phyloP scores from a whole-genome alignment of 108 stramenopile species.

The Licmophora abbreviata region DNA sequence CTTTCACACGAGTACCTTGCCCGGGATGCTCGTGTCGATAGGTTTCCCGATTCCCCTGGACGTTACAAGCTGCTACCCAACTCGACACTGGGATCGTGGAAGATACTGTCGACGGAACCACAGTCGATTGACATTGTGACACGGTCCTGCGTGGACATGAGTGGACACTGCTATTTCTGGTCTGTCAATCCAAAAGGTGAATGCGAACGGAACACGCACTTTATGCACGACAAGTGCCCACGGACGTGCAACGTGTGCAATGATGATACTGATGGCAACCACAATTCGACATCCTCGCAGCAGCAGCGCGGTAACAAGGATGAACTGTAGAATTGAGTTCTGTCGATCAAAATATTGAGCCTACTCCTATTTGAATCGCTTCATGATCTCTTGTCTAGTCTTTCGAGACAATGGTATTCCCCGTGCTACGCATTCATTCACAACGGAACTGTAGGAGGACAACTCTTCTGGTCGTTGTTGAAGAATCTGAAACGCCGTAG shows the following conservation, averaged over 20 bases:
- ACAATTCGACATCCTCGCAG: no score
- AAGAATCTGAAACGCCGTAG: no score
- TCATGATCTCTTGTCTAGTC: no score
- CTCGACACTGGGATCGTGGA: slow-evolving; percentile 20
- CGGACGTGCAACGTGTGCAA: slow-evolving; percentile 12
- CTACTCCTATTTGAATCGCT: no score
- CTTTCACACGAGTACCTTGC: slow-evolving; percentile 54
- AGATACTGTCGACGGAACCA: slow-evolving; percentile 24
- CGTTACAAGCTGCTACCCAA: slow-evolving; percentile 27
- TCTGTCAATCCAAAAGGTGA: not conserved
- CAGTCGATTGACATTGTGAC: slow-evolving; percentile 24
- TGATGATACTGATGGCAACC: no score
- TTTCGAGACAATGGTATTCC: no score
- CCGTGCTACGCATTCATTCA: no score
- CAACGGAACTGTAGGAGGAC: no score
- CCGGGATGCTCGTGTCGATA: slow-evolving; percentile 43
- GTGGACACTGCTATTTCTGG: slow-evolving; percentile 55
- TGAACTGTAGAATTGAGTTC: no score
- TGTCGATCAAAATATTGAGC: no score
- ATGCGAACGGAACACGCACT: not conserved
- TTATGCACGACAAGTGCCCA: slow-evolving; percentile 24
- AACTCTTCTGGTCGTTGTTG: no score
- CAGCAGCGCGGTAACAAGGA: no score
- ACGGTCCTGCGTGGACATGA: slow-evolving; percentile 33
- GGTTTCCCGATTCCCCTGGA: slow-evolving; percentile 28